Evolutionary conservation across 2,329 filamentous ascomycete species (phyloP).

Genomic region (Dactylellina drechsleri): DNA sequence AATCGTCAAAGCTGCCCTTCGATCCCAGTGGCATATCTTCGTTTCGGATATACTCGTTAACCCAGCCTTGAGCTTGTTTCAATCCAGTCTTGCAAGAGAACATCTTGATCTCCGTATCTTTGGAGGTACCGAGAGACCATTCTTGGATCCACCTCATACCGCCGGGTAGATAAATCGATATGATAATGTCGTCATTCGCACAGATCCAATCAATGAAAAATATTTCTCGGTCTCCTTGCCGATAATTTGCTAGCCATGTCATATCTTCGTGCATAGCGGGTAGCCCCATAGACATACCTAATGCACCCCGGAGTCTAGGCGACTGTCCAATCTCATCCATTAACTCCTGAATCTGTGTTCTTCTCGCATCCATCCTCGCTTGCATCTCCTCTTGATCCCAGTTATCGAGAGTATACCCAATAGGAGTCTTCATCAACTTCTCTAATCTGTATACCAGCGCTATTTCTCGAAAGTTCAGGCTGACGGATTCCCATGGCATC

Average conservation of each 20-base stretch:
- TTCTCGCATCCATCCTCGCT: neutral
- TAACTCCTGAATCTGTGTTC: conserved; percentile 4
- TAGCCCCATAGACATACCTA: conserved; percentile 34
- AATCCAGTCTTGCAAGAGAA: conserved; percentile 16
- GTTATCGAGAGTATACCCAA: conserved; percentile 42
- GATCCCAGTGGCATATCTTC: conserved; percentile 39
- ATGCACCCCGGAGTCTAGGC: conserved; percentile 28
- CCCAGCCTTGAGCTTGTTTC: conserved; percentile 26
- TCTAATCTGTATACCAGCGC: conserved; percentile 30
- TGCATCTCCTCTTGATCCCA: conserved; percentile 46
- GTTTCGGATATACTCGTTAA: conserved; percentile 24
- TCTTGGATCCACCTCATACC: conserved; percentile 4
- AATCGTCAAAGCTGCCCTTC: conserved; percentile 21
- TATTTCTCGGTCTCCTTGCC: conserved; percentile 26
- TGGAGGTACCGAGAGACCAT: conserved; percentile 2
- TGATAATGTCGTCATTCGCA: conserved; percentile 36
- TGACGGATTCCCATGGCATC: conserved; percentile 41
- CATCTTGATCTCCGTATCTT: conserved; percentile 24
- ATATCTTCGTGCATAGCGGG: conserved; percentile 50
- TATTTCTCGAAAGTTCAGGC: conserved; percentile 21
- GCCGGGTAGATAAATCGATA: conserved; percentile 39
- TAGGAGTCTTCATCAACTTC: conserved; percentile 38
- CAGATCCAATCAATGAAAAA: conserved; percentile 47
- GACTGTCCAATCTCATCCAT: conserved; percentile 37
- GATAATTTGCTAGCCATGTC: conserved; percentile 45